Evolutionary conservation across 768 basidiomycete species (phyloP), one percentile per base, ranked within the genome.

Genomic region (Mycena leptocephala): DNA sequence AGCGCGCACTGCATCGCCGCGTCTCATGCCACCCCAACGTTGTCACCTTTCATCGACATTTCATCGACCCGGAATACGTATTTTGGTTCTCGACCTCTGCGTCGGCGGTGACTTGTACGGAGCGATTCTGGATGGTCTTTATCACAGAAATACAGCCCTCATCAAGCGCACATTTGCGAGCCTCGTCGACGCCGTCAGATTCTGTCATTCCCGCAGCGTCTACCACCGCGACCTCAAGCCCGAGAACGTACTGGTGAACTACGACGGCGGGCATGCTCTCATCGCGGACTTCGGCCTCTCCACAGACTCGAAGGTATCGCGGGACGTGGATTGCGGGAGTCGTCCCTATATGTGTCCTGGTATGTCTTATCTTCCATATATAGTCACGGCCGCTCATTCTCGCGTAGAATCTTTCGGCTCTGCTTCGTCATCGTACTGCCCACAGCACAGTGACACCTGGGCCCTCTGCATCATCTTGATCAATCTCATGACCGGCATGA

Each of bases 251-350:
- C 79, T 92, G 39, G 87, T 87, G 76, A 82, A 30, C 81, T 85
- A 78, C 82, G 88, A 62, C 32, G 89, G 90, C 20, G 74, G 81
- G 62, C 80, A 78, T 66, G 83, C 90, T 33, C 85, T 83, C 70
- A 82, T 93, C 59, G 88, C 90, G 5, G 92, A 93, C 81, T 93
- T 93, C 84, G 92, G 92, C 5, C 82, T 92, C 16, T 83, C 83
- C 10, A 74, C 76, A 9, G 22, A 26, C 14, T 55, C 55, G 4
- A 51, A 16, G 30, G 30, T 63, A 3, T 76, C 75, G 37, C 33
- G 18, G 2, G 82, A 84, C 13, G 81, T 84, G 32, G 82, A 84
- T 2, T 84, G 83, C 18, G 89, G 89, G 0, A 88, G 82, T 14
- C 61, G 75, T 2, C 75, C 76, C 24, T 90, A 89, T 55, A 88